phyloP scores from a whole-genome alignment of 2,329 filamentous ascomycete species.

The Monilinia laxa region DNA sequence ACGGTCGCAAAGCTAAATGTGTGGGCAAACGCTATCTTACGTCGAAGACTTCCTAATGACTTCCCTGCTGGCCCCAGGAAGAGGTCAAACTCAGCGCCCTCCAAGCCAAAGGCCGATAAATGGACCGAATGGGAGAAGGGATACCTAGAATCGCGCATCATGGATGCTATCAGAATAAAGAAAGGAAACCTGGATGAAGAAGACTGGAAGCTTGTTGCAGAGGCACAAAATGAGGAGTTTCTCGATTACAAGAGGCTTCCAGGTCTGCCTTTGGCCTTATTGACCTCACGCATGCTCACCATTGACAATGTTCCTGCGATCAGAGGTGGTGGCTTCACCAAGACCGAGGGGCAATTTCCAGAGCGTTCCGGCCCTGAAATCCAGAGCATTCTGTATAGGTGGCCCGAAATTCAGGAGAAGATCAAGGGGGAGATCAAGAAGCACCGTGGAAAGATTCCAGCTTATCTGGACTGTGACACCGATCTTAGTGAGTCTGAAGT shows the following conservation, averaged over 20 bases:
- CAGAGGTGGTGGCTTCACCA: constrained; percentile 2
- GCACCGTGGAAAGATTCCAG: neutral
- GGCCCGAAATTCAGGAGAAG: constrained; percentile 15
- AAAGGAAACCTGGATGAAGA: neutral
- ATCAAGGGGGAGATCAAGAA: neutral
- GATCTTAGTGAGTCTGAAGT: constrained; percentile 15
- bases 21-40: constrained; percentile 13
- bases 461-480: neutral
- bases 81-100: neutral
- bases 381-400: constrained; percentile 2
- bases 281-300: constrained; percentile 3
- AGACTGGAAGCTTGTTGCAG: neutral
- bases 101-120: neutral
- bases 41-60: constrained; percentile 5
- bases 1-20: constrained; percentile 2
- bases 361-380: constrained; percentile 6
- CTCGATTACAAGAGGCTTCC: neutral
- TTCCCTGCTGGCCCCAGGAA: neutral
- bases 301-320: neutral
- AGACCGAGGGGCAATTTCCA: constrained; percentile 2
- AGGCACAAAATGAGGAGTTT: constrained; percentile 2
- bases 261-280: neutral
- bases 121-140: constrained; percentile 12
- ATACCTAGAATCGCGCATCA: neutral
- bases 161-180: neutral